Evolutionary conservation across 2,329 filamentous ascomycete species (phyloP).

Genomic region (Cordyceps pruinosa): DNA sequence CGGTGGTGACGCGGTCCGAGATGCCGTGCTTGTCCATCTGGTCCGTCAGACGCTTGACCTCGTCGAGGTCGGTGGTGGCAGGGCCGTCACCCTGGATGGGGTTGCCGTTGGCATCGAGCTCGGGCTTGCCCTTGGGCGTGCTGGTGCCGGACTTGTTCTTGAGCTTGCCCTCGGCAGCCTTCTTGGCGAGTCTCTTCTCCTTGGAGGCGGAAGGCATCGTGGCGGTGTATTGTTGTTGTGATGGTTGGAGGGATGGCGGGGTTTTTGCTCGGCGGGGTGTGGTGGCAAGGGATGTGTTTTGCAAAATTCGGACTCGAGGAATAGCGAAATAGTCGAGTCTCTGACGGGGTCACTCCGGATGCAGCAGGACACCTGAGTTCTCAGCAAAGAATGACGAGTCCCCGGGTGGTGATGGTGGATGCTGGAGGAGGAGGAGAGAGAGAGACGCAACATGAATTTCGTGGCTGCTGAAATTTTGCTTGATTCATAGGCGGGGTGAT

Average conservation of each 20-base stretch:
- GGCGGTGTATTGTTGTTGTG: conserved; percentile 20
- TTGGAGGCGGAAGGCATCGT: conserved; percentile 64
- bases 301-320: not conserved
- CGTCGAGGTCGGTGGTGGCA: conserved; percentile 62
- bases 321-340: conserved; percentile 9
- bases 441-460: conserved; percentile 9
- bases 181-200: conserved; percentile 65
- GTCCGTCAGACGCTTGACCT: conserved; percentile 78
- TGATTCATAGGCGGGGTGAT: conserved; percentile 31
- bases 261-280: not conserved
- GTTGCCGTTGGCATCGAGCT: conserved; percentile 59
- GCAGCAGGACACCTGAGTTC: not conserved
- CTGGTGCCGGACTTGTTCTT: conserved; percentile 71
- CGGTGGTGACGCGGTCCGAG: conserved; percentile 95
- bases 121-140: conserved; percentile 58
- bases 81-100: conserved; percentile 52
- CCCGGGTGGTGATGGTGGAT: conserved; percentile 15
- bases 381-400: conserved; percentile 8
- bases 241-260: conserved; percentile 12
- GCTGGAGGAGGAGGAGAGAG: conserved; percentile 2
- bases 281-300: not conserved
- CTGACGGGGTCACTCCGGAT: not conserved
- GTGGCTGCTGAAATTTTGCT: conserved; percentile 12
- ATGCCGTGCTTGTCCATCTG: conserved; percentile 96
- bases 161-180: conserved; percentile 60